Evolutionary conservation across 2,329 filamentous ascomycete species (phyloP).

Genomic region (Atkinsonella texensis): DNA sequence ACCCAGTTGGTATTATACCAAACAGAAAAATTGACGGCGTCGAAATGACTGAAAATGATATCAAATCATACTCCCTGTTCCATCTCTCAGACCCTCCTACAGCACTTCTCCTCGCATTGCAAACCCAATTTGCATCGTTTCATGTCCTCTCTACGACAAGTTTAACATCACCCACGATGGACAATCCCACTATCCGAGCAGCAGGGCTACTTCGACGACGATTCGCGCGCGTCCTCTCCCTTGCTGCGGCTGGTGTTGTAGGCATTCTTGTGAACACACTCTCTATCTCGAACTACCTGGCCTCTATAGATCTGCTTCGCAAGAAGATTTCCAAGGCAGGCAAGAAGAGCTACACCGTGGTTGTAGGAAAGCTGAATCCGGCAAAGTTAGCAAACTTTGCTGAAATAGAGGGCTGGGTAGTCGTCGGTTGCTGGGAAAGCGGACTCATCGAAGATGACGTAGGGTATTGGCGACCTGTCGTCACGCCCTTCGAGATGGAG

Average conservation of each 20-base stretch:
- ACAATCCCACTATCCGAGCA: conserved; percentile 32
- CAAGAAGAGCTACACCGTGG: conserved; percentile 93
- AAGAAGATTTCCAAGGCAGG: conserved; percentile 62
- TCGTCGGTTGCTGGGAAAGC: conserved; percentile 97
- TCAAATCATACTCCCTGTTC: conserved; percentile 65
- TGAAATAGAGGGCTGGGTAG: conserved; percentile 92
- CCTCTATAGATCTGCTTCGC: conserved; percentile 64
- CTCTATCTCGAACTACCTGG: conserved; percentile 79
- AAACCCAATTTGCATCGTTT: conserved; percentile 66
- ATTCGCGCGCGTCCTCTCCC: conserved; percentile 73
- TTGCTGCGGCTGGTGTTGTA: conserved; percentile 72
- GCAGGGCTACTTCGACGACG: conserved; percentile 60
- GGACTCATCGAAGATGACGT: conserved; percentile 72
- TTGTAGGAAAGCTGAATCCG: conserved; percentile 91
- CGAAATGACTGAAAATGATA: conserved; percentile 26
- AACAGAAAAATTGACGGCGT: conserved; percentile 56
- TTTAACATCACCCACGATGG: conserved; percentile 35
- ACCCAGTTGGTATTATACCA: conserved; percentile 70
- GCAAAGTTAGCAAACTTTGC: conserved; percentile 95
- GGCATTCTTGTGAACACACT: conserved; percentile 95
- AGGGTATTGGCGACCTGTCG: conserved; percentile 76
- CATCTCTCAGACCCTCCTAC: conserved; percentile 73
- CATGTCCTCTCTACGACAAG: conserved; percentile 64
- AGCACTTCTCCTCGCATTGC: conserved; percentile 75
- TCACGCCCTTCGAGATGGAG: conserved; percentile 89